A percentile compares a stretch with the other conserved stretches of the same genome.
phyloP scores from a whole-genome alignment of 2,329 filamentous ascomycete genomes.

The Diaporthe amygdali region DNA sequence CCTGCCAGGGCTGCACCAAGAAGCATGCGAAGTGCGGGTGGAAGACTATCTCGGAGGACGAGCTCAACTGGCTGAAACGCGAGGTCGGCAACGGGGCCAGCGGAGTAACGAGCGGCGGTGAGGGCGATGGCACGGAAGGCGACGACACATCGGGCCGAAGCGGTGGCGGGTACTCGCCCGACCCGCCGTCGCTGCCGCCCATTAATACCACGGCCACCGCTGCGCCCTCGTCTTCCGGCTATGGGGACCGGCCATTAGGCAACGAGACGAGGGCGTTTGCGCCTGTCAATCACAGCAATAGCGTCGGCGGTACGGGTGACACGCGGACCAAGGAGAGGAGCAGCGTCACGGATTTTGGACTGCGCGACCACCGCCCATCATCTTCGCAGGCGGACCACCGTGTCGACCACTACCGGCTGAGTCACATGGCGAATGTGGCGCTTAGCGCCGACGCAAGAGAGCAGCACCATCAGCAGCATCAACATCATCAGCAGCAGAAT shows the following conservation, averaged over 20 bases:
- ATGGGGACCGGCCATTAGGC: background rate
- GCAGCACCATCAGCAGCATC: background rate
- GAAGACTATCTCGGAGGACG: constrained; percentile 79
- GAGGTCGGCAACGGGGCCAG: constrained; percentile 29
- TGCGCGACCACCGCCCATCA: constrained; percentile 9
- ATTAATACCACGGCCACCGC: background rate
- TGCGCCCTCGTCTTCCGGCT: background rate
- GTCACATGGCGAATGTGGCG: constrained; percentile 23
- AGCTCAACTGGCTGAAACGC: constrained; percentile 48
- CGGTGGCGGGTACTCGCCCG: constrained; percentile 26
- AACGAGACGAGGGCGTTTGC: constrained; percentile 15
- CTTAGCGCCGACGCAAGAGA: constrained; percentile 17
- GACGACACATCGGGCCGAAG: constrained; percentile 33
- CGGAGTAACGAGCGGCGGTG: constrained; percentile 35
- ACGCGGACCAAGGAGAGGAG: background rate
- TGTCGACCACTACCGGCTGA: constrained; percentile 22
- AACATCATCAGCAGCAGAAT: background rate
- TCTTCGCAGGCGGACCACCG: constrained; percentile 2
- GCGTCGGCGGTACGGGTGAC: background rate
- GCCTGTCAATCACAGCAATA: background rate
- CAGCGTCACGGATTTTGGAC: constrained; percentile 7
- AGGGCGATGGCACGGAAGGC: constrained; percentile 15
- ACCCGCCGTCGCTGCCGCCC: constrained; percentile 12
- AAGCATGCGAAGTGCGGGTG: constrained; percentile 90
- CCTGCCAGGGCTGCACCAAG: constrained; percentile 86